Conservation (phyloP, 1,284 basidiomycete genomes). For the Cerrena zonata region DNA sequence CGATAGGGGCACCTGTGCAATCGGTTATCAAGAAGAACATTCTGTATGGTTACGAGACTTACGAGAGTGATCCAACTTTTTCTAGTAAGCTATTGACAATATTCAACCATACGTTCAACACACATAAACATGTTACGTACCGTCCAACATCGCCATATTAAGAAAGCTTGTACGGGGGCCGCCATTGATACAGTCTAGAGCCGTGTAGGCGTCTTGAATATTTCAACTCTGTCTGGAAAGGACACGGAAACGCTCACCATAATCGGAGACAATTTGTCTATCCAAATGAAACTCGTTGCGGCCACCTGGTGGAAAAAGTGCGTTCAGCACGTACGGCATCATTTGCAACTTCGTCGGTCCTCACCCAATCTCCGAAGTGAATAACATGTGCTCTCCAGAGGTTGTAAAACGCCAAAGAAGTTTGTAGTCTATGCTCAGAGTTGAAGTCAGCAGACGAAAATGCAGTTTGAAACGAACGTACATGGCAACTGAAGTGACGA, state of each 20-base stretch:
- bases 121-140: slow-evolving; percentile 14
- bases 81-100: slow-evolving; percentile 17
- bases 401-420: slow-evolving; percentile 19
- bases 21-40: not conserved
- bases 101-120: not conserved
- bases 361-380: slow-evolving; percentile 22
- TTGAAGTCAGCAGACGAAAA: not conserved
- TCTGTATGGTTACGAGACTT: too few species aligned
- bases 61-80: slow-evolving; percentile 19
- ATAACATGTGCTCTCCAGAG: slow-evolving; percentile 23
- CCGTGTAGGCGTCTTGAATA: not conserved
- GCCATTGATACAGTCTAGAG: slow-evolving; percentile 26
- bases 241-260: slow-evolving; percentile 20
- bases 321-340: not conserved
- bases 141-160: slow-evolving; percentile 29
- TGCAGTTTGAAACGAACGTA: slow-evolving; percentile 10
- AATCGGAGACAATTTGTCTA: slow-evolving; percentile 22
- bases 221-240: not conserved
- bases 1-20: slow-evolving; percentile 15
- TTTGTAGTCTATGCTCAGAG: slow-evolving; percentile 19
- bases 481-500: slow-evolving; percentile 25
- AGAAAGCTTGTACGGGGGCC: slow-evolving; percentile 26
- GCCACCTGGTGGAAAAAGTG: slow-evolving; percentile 8
- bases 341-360: not conserved
- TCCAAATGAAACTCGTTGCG: slow-evolving; percentile 22